Conservation (phyloP, 371 early-diverging fungal species). For the Syncephalastrum contaminatum region DNA sequence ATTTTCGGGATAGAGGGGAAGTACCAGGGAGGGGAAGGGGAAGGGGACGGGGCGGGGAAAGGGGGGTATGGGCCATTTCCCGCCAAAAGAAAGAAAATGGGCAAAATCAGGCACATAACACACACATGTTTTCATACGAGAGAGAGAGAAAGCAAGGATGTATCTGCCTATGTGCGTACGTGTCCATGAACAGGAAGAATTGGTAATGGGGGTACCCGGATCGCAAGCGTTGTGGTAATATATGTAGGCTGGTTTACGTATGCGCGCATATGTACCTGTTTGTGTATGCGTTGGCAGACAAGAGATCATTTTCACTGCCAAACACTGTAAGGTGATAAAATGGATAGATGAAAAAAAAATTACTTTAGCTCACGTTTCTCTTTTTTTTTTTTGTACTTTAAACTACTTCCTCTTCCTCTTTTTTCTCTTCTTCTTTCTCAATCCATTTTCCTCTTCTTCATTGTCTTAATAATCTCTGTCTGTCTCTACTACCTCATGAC, state of each 20-base stretch:
- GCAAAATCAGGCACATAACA: not conserved
- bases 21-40: conserved; percentile 1
- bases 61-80: conserved; percentile 6
- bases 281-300: conserved; percentile 8
- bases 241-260: conserved; percentile 13
- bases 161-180: not conserved
- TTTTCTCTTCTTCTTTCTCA: conserved; percentile 15
- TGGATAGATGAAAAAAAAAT: conserved; percentile 39
- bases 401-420: conserved; percentile 17
- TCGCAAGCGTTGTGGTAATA: conserved; percentile 7
- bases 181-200: not conserved
- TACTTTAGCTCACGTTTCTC: conserved; percentile 19
- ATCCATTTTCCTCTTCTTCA: conserved; percentile 16
- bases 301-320: conserved; percentile 7
- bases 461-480: conserved; percentile 5
- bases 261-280: conserved; percentile 5
- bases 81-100: conserved; percentile 10
- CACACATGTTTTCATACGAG: not conserved
- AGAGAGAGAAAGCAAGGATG: not conserved
- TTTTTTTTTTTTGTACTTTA: conserved; percentile 9
- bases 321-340: conserved; percentile 16
- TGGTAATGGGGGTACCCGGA: not conserved
- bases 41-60: conserved; percentile 4
- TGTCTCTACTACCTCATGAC: conserved; percentile 17
- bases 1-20: not conserved